Evolutionary conservation across 208 protist genomes (phyloP).

Genomic region (Trypanosoma congolense): DNA sequence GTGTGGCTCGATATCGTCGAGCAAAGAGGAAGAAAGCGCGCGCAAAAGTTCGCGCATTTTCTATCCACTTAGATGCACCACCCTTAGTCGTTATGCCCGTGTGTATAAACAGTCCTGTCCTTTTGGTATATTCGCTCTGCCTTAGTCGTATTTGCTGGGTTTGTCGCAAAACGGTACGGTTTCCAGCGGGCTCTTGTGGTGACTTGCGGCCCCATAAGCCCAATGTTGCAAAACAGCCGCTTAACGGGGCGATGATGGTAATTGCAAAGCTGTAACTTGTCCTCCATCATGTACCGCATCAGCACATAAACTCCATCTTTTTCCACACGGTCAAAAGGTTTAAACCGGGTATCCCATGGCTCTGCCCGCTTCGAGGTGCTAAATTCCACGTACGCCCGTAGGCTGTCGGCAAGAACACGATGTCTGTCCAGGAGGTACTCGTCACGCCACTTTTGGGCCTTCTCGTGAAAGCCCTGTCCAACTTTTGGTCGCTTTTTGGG

Average conservation of each 20-base stretch:
- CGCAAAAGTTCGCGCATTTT: too few relatives aligned
- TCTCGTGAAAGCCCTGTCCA: slow-evolving; percentile 80
- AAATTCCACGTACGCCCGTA: slow-evolving; percentile 85
- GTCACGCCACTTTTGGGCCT: slow-evolving; percentile 86
- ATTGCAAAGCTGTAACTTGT: slow-evolving; percentile 87
- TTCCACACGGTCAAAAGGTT: slow-evolving; percentile 85
- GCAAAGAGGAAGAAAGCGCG: too few relatives aligned
- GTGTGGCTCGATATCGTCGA: too few relatives aligned
- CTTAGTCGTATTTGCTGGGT: slow-evolving; percentile 64
- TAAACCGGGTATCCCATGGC: slow-evolving; percentile 89
- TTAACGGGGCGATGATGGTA: slow-evolving; percentile 87
- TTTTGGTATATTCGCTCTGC: slow-evolving; percentile 76
- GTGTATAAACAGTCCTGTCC: slow-evolving; percentile 77
- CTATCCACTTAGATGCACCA: too few relatives aligned
- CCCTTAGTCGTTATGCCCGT: slow-evolving; percentile 73
- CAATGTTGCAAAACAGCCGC: slow-evolving; percentile 84
- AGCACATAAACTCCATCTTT: slow-evolving; percentile 87
- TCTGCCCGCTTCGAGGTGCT: slow-evolving; percentile 76
- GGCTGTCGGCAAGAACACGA: slow-evolving; percentile 75
- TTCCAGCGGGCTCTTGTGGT: slow-evolving; percentile 84
- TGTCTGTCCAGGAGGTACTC: slow-evolving; percentile 87
- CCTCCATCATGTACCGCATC: slow-evolving; percentile 83
- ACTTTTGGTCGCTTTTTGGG: slow-evolving; percentile 89
- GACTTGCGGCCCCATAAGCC: slow-evolving; percentile 80
- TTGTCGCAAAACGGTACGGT: slow-evolving; percentile 73